Percentiles rank a stretch among this genome's conserved stretches.
These are phyloP conservation scores for Parsonsia alboflavescens DNA, from an alignment of 257 asterid species.

Conservation along the genomic window DNA sequence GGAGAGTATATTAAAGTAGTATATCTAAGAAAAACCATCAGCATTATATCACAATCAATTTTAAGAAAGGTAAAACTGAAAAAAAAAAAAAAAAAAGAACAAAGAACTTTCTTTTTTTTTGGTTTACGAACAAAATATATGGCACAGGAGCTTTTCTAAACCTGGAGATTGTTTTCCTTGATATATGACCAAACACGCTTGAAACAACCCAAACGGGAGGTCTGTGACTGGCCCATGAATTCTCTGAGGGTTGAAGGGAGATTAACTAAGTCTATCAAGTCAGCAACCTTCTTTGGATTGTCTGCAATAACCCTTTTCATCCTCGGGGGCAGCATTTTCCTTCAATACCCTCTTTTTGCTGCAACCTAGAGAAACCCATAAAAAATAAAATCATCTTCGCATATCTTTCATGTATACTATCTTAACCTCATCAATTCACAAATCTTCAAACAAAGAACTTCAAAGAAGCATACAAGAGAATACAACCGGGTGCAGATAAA, in stretches of 20 bases:
- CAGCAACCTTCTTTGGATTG: constrained; percentile 77
- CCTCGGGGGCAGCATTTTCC: constrained; percentile 55
- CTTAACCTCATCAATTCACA: neutral
- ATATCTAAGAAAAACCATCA: neutral
- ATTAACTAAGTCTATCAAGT: constrained; percentile 76
- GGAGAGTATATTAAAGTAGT: neutral
- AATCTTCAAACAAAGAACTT: neutral
- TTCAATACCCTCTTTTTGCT: constrained; percentile 12
- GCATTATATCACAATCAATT: neutral
- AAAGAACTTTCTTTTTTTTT: too few relatives aligned
- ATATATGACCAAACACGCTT: constrained; percentile 78
- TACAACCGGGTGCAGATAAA: neutral
- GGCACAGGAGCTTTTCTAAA: constrained; percentile 9
- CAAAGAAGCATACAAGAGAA: neutral
- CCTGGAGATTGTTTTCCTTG: constrained; percentile 89
- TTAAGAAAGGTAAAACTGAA: neutral
- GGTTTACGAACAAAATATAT: neutral
- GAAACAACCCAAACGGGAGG: constrained; percentile 80
- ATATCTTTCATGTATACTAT: neutral
- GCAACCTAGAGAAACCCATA: constrained; percentile 12
- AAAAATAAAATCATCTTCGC: too few relatives aligned
- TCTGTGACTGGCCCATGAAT: constrained; percentile 93
- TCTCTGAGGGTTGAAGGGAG: constrained; percentile 76
- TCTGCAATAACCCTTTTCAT: constrained; percentile 56
- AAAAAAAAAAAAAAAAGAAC: too few relatives aligned